Percentiles rank a stretch among this genome's conserved stretches.
Evolutionary conservation across 75 land plant species (phyloP).

Genomic region (Cryptomeria japonica): DNA sequence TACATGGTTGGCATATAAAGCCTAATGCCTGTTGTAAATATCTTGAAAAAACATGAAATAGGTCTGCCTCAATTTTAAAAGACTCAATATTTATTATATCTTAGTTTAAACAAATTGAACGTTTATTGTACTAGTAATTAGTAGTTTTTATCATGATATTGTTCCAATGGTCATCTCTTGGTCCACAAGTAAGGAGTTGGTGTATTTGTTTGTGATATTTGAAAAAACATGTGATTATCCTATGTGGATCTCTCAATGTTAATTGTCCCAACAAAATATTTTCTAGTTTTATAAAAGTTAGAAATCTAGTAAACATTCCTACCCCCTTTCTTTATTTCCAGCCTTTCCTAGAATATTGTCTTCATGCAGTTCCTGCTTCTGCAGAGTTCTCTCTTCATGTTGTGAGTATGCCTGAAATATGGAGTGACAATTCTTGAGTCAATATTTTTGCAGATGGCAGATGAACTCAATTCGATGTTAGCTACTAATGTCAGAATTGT

Average conservation of each 20-base stretch:
- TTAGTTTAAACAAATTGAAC: background rate
- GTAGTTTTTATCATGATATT: background rate
- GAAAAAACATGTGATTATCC: background rate
- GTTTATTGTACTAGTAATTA: background rate
- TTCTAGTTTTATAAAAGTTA: background rate
- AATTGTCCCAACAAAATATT: background rate
- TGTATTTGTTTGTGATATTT: background rate
- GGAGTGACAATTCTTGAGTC: background rate
- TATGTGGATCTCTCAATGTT: background rate
- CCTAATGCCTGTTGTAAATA: background rate
- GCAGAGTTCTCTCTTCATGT: background rate
- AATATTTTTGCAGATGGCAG: constrained; percentile 74
- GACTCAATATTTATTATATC: background rate
- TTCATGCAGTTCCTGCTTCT: constrained; percentile 3
- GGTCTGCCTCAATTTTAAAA: background rate
- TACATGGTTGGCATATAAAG: background rate
- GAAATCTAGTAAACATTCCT: background rate
- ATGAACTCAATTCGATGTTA: constrained; percentile 60
- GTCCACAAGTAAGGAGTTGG: background rate
- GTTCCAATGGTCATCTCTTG: background rate
- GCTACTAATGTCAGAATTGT: constrained; percentile 61
- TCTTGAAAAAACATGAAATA: background rate
- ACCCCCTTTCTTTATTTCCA: background rate
- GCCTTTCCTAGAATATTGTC: background rate
- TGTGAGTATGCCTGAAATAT: background rate